Evolutionary conservation across 176 grass and related monocot species (phyloP), one percentile per base, ranked within the genome.

Genomic region (Paspalum vaginatum): DNA sequence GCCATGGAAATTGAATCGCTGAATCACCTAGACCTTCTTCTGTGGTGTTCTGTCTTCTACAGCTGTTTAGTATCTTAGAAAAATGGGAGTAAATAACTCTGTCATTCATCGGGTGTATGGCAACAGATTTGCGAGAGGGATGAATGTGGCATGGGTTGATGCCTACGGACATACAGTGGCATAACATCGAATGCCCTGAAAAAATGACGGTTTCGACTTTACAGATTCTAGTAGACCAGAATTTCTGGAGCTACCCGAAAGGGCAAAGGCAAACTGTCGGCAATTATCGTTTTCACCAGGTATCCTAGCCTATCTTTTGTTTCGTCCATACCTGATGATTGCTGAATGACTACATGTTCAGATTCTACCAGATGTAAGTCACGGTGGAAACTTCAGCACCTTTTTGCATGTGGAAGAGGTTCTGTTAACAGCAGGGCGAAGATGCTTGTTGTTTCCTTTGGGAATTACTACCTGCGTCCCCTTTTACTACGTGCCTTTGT

Each of bases 401-500:
- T 85, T 89, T 65, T 65, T 62, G 52, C 81, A 63, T 81, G 54
- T 76, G 62, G 4, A 39, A 11, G 41, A 75, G 25, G 27, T 20
- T 52, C 11, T 51, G 61, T 42, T 47, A 43, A 43, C 24, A 55
- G 54, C 45, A 85, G 64, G 70, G 38, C 48, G 14, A 72, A 81
- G 82, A 81, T 81, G 83, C 64, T 21, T 11, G 4, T 50, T 81
- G 58, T 72, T 78, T 81, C 41, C 48, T 72, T 32, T 59, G 65
- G 57, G 77, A 81, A 77, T 85, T 76, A 70, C 25, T 14, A 13
- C 25, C 42, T 43, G 8, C 21, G n/a, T 56, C 20, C 53, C 3
- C 61, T 65, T 79, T 83, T 62, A 22, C 15, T 46, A 13, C 42
- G 5, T 45, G 55, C 43, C 56, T 72, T 44, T 27, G 27, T 11